phyloP scores from a whole-genome alignment of 805 yeast genomes.

The Millerozyma acaciae region DNA sequence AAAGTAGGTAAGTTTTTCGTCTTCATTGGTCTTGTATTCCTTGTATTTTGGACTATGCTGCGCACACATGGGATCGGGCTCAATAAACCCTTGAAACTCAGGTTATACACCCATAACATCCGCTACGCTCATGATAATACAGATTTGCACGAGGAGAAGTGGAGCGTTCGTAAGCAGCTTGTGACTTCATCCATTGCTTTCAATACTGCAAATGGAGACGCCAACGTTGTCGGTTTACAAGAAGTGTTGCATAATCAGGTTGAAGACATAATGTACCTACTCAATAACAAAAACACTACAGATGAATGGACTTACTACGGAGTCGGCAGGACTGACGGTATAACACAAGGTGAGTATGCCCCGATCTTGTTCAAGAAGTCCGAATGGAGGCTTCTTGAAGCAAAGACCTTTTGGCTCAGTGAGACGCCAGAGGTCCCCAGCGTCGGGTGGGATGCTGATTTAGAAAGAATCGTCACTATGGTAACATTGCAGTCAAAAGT shows the following conservation, averaged over 20 bases:
- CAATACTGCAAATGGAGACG: slow-evolving; percentile 23
- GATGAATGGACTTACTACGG: slow-evolving; percentile 35
- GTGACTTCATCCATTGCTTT: slow-evolving; percentile 37
- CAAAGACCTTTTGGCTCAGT: slow-evolving; percentile 38
- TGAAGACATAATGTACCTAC: slow-evolving; percentile 20
- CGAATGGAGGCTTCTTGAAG: slow-evolving; percentile 31
- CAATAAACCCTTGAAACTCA: slow-evolving; percentile 11
- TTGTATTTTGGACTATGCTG: too few relatives aligned
- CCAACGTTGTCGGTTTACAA: slow-evolving; percentile 37
- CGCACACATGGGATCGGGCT: neutral
- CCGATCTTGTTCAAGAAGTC: slow-evolving; percentile 30
- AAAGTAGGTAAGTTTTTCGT: too few relatives aligned
- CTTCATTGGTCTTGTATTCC: too few relatives aligned
- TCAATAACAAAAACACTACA: slow-evolving; percentile 16
- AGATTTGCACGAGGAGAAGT: slow-evolving; percentile 33
- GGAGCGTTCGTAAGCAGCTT: slow-evolving; percentile 34
- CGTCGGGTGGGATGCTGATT: slow-evolving; percentile 42
- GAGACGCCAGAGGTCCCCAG: slow-evolving; percentile 36
- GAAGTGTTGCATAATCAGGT: slow-evolving; percentile 30
- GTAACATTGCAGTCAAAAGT: slow-evolving; percentile 23
- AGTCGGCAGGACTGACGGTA: slow-evolving; percentile 34
- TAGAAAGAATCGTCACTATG: slow-evolving; percentile 39
- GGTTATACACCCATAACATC: slow-evolving; percentile 43
- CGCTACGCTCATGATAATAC: slow-evolving; percentile 37
- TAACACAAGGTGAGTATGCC: slow-evolving; percentile 28